Evolutionary conservation across 176 grass and related monocot species (phyloP), one percentile per base, ranked within the genome.

Genomic region (Rhynchospora pubera): DNA sequence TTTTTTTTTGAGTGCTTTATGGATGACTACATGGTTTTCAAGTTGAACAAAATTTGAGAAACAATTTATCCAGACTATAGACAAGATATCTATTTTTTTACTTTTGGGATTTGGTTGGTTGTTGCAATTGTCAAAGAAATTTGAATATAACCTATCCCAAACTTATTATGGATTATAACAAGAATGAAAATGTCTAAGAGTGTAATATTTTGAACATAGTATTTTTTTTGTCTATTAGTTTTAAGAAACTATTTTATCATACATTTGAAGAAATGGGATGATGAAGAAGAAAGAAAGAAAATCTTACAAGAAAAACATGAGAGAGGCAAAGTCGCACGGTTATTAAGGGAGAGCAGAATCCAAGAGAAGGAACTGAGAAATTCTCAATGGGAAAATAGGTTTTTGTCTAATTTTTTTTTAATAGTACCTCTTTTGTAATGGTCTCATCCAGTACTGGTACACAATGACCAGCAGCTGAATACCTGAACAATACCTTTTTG

Each of bases 241-340:
- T 3, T 28, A 75, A 53, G 10, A 75, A 75, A 45, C 21, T 34
- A 15, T 39, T 12, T 59, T 65, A 18, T 63, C 79, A 64, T 76
- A 44, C 51, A 70, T 87, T 63, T 28, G 24, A 72, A 89, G 90
- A 86, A 57, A 88, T 91, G 90, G 90, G 53, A 71, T 86, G 83
- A 87, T 64, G 90, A 91, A 82, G 84, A 82, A 28, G 53, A 89
- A 68, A 91, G 90, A 69, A 86, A 77, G 6, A 84, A 45, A 83
- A 68, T 85, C 39, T 75, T 87, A 23, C 42, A 78, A 86, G 90
- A 91, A 82, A 91, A 89, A 61, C 90, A 89, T 79, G 82, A 83
- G 34, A 87, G 90, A 69, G 87, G 90, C 5, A 46, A 32, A 22
- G 32, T 75, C 60, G 87, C 90, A 64, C 75, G 87, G 26, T 47